These are phyloP conservation scores for Monilinia vaccinii-corymbosi DNA, from an alignment of 2,329 filamentous ascomycete genomes.

Conservation along the genomic window DNA sequence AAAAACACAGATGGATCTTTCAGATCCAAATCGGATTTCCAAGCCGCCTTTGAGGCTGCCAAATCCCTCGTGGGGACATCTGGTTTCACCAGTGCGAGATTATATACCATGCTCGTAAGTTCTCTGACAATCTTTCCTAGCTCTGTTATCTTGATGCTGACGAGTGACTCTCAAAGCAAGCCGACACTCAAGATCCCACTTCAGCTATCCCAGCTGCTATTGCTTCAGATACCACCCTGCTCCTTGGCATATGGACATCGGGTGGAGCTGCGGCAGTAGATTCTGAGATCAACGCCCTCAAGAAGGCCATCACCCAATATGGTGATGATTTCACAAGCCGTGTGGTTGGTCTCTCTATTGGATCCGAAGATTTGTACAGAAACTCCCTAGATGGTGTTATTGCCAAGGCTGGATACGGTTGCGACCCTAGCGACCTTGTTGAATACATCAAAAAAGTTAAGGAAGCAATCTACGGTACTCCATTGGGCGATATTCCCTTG, in stretches of 20 bases:
- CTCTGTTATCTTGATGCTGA: conserved; percentile 16
- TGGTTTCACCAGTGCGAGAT: conserved; percentile 59
- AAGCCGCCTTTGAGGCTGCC: conserved; percentile 59
- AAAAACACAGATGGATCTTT: conserved; percentile 48
- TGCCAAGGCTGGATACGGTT: conserved; percentile 53
- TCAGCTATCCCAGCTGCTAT: conserved; percentile 76
- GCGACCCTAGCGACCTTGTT: conserved; percentile 51
- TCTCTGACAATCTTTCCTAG: neutral
- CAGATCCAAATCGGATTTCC: conserved; percentile 56
- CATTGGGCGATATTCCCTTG: conserved; percentile 47
- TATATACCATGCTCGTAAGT: conserved; percentile 56
- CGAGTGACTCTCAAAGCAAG: conserved; percentile 44
- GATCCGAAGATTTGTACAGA: conserved; percentile 80
- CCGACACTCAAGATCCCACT: conserved; percentile 54
- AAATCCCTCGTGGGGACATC: conserved; percentile 53
- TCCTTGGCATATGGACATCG: conserved; percentile 80
- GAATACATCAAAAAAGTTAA: conserved; percentile 64
- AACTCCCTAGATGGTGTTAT: conserved; percentile 60
- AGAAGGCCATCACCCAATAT: conserved; percentile 58
- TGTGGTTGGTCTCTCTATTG: conserved; percentile 76
- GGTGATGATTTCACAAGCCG: conserved; percentile 54
- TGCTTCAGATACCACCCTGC: conserved; percentile 64
- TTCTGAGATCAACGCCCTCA: conserved; percentile 67
- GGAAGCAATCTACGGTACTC: conserved; percentile 52
- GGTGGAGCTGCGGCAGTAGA: conserved; percentile 52